Conservation (phyloP, 768 basidiomycete species). For the Mycena chlorophos region DNA sequence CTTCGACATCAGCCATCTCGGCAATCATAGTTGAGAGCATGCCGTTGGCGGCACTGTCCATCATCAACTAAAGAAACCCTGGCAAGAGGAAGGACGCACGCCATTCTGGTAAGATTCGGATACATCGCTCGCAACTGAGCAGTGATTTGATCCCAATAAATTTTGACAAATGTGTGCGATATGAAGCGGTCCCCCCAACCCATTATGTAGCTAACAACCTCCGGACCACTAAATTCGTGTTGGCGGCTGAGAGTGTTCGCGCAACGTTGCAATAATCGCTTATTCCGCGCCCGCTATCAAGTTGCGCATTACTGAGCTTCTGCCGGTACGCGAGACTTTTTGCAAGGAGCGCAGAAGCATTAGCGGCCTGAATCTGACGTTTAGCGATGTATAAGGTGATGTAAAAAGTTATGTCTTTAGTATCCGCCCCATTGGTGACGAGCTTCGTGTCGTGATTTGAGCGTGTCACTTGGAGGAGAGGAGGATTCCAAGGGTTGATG, state of each 20-base stretch:
- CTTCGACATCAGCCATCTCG: neutral
- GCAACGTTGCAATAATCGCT: constrained; percentile 33
- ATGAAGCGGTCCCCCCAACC: constrained; percentile 40
- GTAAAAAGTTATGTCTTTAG: too few relatives aligned
- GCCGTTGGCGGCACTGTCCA: neutral
- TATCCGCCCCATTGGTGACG: too few relatives aligned
- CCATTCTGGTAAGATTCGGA: neutral
- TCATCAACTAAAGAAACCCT: neutral
- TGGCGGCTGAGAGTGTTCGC: constrained; percentile 22
- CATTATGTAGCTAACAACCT: constrained; percentile 42
- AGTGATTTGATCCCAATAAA: constrained; percentile 34
- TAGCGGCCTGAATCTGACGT: constrained; percentile 36
- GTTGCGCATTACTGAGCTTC: constrained; percentile 5
- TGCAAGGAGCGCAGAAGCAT: constrained; percentile 40
- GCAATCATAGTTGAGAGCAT: neutral
- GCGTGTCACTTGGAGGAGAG: constrained; percentile 20
- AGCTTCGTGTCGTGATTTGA: constrained; percentile 44
- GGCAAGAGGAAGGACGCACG: neutral
- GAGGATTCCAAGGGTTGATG: constrained; percentile 32
- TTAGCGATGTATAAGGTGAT: too few relatives aligned
- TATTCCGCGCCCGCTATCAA: constrained; percentile 25
- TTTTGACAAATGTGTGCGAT: constrained; percentile 37
- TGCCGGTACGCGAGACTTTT: constrained; percentile 30
- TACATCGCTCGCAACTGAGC: constrained; percentile 10
- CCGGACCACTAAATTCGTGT: constrained; percentile 13